Evolutionary conservation across 2,329 filamentous ascomycete genomes (phyloP).

Genomic region (Penicillium paneum): DNA sequence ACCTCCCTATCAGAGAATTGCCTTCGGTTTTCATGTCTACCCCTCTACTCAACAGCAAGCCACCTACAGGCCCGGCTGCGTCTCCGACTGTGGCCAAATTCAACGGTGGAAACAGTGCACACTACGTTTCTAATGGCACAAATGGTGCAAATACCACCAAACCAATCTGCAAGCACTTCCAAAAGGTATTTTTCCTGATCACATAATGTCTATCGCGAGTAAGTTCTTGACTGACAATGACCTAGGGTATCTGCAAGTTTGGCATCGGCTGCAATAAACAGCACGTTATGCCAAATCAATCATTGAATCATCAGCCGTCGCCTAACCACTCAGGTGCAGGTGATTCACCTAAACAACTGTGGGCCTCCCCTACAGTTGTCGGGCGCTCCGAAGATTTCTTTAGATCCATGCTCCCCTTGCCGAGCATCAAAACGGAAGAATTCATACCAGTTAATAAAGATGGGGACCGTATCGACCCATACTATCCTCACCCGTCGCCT

Average conservation of each 20-base stretch:
- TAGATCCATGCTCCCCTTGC: conserved; percentile 17
- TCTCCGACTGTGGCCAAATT: not conserved
- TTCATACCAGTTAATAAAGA: conserved; percentile 48
- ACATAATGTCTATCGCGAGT: too few species aligned
- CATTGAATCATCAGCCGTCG: conserved; percentile 15
- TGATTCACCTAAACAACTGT: conserved; percentile 15
- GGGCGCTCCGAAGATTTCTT: conserved; percentile 25
- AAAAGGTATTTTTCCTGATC: conserved; percentile 26
- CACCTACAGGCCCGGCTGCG: conserved; percentile 1
- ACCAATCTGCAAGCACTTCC: conserved; percentile 32
- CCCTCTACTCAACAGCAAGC: conserved; percentile 27
- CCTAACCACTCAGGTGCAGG: conserved; percentile 17
- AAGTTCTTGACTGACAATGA: not conserved
- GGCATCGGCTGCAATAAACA: conserved; percentile 32
- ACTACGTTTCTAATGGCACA: conserved; percentile 1
- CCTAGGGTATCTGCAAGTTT: conserved; percentile 34
- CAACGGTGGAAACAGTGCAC: conserved; percentile 9
- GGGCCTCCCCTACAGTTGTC: conserved; percentile 9
- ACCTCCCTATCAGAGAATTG: conserved; percentile 52
- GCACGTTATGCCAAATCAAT: conserved; percentile 29
- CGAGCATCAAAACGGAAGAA: conserved; percentile 19
- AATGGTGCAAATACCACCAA: conserved; percentile 12
- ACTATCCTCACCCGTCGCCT: conserved; percentile 35
- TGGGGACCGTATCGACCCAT: conserved; percentile 48
- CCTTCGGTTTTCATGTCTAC: conserved; percentile 52